phyloP scores from a whole-genome alignment of 2,329 filamentous ascomycete genomes.

The Paraphoma chrysanthemicola region DNA sequence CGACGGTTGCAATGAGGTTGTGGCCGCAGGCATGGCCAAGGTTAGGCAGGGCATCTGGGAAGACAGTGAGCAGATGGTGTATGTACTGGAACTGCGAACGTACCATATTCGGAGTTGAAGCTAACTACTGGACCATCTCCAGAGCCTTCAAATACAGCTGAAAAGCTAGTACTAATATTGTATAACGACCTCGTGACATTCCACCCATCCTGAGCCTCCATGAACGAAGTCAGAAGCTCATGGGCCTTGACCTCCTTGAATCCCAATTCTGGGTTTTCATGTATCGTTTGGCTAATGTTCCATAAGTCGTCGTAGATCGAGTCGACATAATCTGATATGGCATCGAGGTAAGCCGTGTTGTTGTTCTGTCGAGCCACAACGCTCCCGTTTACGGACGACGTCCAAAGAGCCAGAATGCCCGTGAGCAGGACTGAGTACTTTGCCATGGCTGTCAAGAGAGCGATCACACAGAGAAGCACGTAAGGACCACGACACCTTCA shows the following conservation, averaged over 20 bases:
- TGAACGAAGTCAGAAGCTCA: constrained; percentile 57
- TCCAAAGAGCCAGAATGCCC: neutral
- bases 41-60: constrained; percentile 47
- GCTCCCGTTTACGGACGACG: neutral
- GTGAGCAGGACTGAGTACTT: neutral
- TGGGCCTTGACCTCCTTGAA: constrained; percentile 60
- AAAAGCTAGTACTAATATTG: constrained; percentile 46
- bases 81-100: neutral
- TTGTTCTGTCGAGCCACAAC: constrained; percentile 11
- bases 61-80: neutral
- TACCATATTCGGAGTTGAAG: constrained; percentile 45
- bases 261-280: constrained; percentile 59
- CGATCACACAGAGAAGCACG: neutral
- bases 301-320: constrained; percentile 43
- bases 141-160: constrained; percentile 33
- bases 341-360: constrained; percentile 9
- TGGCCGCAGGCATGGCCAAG: constrained; percentile 56
- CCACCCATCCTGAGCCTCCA: constrained; percentile 45
- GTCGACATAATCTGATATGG: constrained; percentile 21
- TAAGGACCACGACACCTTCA: neutral
- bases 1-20: constrained; percentile 53
- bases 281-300: constrained; percentile 58
- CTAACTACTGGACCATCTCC: constrained; percentile 53
- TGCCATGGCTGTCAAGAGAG: neutral
- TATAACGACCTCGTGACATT: constrained; percentile 42